These are phyloP conservation scores for Cadophora malorum DNA, from an alignment of 2,329 filamentous ascomycete species.

Conservation along the genomic window DNA sequence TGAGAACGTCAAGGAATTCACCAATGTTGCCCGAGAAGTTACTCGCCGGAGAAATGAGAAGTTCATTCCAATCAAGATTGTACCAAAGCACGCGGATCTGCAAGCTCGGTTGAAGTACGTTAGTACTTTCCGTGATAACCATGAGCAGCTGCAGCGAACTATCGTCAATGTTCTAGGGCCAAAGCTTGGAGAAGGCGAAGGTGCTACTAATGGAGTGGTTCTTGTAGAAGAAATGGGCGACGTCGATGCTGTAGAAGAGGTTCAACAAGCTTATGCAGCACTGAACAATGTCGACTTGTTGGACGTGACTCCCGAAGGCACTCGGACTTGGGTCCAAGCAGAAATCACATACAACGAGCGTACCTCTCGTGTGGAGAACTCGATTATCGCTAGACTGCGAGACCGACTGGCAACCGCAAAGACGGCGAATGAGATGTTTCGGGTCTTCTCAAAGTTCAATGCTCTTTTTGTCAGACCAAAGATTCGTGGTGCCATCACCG, in stretches of 20 bases:
- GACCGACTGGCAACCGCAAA: conserved; percentile 95
- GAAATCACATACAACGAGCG: conserved; percentile 98
- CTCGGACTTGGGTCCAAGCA: conserved; percentile 88
- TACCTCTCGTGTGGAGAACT: conserved; percentile 96
- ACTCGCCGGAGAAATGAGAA: conserved; percentile 93
- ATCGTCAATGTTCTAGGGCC: conserved; percentile 96
- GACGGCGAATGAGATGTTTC: conserved; percentile 99
- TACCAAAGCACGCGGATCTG: conserved; percentile 83
- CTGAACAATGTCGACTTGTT: conserved; percentile 94
- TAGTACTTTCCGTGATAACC: conserved; percentile 91
- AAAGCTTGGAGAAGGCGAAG: conserved; percentile 64
- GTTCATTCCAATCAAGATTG: conserved; percentile 98
- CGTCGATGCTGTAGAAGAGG: conserved; percentile 95
- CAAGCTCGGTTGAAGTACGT: conserved; percentile 94
- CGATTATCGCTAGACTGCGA: conserved; percentile 91
- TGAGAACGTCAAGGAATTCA: conserved; percentile 96
- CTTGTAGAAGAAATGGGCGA: conserved; percentile 95
- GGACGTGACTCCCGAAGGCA: conserved; percentile 89
- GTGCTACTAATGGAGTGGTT: conserved; percentile 65
- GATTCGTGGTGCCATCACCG: conserved; percentile 95
- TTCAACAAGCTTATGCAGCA: conserved; percentile 91
- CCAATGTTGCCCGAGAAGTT: conserved; percentile 94
- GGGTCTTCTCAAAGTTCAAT: conserved; percentile 99
- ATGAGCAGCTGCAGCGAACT: conserved; percentile 95
- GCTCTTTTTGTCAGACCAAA: conserved; percentile 98